phyloP scores from a whole-genome alignment of 768 basidiomycete genomes.

The Leccinellum albellum region DNA sequence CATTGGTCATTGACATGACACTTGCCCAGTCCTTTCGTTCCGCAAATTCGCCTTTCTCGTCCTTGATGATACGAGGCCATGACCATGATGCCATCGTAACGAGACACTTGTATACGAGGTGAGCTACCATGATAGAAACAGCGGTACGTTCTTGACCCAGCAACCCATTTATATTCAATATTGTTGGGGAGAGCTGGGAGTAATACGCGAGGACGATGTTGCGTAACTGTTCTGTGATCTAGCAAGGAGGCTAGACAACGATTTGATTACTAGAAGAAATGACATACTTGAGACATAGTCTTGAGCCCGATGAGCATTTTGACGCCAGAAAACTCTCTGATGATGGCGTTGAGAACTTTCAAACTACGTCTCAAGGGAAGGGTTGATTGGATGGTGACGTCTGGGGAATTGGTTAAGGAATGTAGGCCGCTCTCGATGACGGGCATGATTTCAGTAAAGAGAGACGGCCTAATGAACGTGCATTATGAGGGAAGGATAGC shows the following conservation, averaged over 20 bases:
- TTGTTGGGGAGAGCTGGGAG: conserved; percentile 41
- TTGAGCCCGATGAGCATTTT: conserved; percentile 70
- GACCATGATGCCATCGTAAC: conserved; percentile 68
- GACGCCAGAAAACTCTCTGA: conserved; percentile 67
- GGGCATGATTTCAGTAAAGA: conserved; percentile 42
- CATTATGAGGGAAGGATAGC: background rate
- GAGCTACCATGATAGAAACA: conserved; percentile 52
- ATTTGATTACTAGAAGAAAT: background rate
- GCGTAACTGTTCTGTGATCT: conserved; percentile 39
- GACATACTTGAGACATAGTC: conserved; percentile 57
- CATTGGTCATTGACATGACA: conserved; percentile 1
- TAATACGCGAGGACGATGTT: conserved; percentile 59
- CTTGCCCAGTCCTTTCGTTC: conserved; percentile 54
- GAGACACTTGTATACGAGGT: conserved; percentile 74
- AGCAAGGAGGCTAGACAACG: background rate
- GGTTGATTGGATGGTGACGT: conserved; percentile 41
- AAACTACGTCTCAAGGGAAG: conserved; percentile 59
- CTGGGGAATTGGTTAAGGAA: conserved; percentile 41
- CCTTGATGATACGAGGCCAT: conserved; percentile 52
- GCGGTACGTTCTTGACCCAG: conserved; percentile 37
- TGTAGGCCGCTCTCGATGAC: conserved; percentile 53
- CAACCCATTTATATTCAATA: conserved; percentile 32
- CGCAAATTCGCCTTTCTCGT: conserved; percentile 40
- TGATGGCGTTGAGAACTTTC: conserved; percentile 56
- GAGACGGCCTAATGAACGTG: conserved; percentile 17